Base-by-base conservation (phyloP, 257 asterid genomes). In the Primulina tabacum region DNA sequence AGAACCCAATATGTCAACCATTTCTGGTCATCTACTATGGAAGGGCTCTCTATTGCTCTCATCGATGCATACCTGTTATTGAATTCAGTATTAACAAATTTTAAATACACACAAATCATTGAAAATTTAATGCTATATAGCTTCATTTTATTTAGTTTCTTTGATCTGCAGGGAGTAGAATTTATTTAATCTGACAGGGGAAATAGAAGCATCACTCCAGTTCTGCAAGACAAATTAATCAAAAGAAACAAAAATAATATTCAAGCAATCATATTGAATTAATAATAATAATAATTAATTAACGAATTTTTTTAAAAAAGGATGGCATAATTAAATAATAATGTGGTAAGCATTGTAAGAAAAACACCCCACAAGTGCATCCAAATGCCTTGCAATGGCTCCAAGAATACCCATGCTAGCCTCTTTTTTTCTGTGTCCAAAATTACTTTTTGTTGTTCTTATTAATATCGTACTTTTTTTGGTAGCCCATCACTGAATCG, bases 1-100 rank as follows among this genome's bases (percentile, higher is more conserved):
- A 90, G 85, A 82, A 93, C 75, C 98, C 98, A 90, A 71, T 90
- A 93, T 1, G 97, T 93, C 0, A 90, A 84, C 97, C 97, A 93
- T 67, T 93, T 95, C 38, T 87, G 98, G 79, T 93, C 96, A 67
- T 21, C 96, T 14, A 87, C 77, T 1, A 95, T 81, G 70, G 98
- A 88, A 64, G 97, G 97, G 80, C 92, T 92, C 83, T 90, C 98
- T 21, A 93, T 93, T 65, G 96, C 96, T 76, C 89, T 72, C 86
- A 86, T 76, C 1, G 98, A 88, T 62, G 92, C 91, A 71, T 88
- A 90, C 74, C 96, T 93, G 78, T 38, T 43, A 10, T 61, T 62
- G 61, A n/a, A 47, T 47, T 14, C 29, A 28, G 29, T 28, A 40
- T 40, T 3, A 43, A 43, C 14, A 38, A 9, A 38, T 38, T 9